Base-by-base conservation (phyloP, 1,284 basidiomycete genomes). In the Pholiota adiposa region DNA sequence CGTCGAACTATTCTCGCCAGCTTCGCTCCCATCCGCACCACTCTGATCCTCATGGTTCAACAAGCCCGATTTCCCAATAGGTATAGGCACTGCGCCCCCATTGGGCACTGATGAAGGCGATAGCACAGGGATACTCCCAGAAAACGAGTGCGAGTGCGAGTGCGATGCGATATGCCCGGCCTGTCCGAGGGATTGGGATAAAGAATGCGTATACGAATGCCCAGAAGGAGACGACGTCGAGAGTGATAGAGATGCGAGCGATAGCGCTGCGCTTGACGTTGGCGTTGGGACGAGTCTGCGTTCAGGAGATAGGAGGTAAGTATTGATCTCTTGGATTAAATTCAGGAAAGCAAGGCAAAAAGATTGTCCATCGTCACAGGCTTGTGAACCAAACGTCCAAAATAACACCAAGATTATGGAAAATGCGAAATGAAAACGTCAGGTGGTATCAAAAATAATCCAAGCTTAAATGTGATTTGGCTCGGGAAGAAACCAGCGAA, bases 191-290 rank as follows among this genome's bases (percentile, higher is more conserved):
- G 55, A 38, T 12, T 51, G 56, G 29, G 58, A 56, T 8, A 64
- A n/a, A 4, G 63, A 64, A 3, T 58, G 60, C 4, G 60, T 51
- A 34, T 62, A 58, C 2, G 27, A 25, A 16, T 62, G 60, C 27
- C 58, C 56, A 16, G 76, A 73, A 5, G 84, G 81, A 9, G 84
- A 72, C 7, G 79, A 78, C 21, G 77, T 78, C 1, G 86, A 83
- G 21, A 90, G 77, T 0, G 88, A 87, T 23, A 89, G 75, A 0
- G 76, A 72, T 7, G 79, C 76, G 50, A 81, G 68, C 16, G 79
- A 80, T 21, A 86, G 75, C 3, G 81, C 78, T 14, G 83, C 79
- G 12, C 69, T 66, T 6, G 81, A 80, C 73, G 58, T 63, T 79
- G 61, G 38, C 11, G 65, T 54, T 38, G 56, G n/a, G n/a, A 40